Evolutionary conservation across 768 basidiomycete species (phyloP).

Genomic region (Lactarius evosmus): DNA sequence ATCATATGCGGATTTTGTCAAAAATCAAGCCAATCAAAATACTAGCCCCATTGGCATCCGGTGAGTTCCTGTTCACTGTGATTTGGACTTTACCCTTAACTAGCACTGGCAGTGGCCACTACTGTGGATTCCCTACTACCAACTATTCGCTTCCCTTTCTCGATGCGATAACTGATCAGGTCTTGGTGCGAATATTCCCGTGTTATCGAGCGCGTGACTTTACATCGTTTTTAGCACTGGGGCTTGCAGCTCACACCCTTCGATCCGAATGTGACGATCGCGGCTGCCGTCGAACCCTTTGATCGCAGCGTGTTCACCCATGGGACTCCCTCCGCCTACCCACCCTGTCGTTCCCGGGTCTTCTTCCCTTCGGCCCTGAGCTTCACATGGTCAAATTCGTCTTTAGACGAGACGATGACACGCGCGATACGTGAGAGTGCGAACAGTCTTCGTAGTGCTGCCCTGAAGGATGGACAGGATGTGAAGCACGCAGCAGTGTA

Average conservation of each 20-base stretch:
- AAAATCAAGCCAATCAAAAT: slow-evolving; percentile 34
- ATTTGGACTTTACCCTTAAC: not conserved
- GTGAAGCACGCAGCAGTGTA: no score
- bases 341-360: slow-evolving; percentile 29
- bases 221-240: slow-evolving; percentile 40
- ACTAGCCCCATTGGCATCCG: slow-evolving; percentile 29
- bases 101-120: slow-evolving; percentile 25
- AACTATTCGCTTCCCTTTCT: slow-evolving; percentile 37
- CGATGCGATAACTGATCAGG: slow-evolving; percentile 43
- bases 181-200: slow-evolving; percentile 29
- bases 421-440: not conserved
- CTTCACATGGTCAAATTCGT: not conserved
- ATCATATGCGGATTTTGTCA: slow-evolving; percentile 39
- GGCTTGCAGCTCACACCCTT: slow-evolving; percentile 35
- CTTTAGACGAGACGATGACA: not conserved
- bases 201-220: not conserved
- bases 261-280: slow-evolving; percentile 36
- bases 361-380: not conserved
- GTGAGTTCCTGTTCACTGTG: slow-evolving; percentile 8
- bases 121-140: slow-evolving; percentile 38
- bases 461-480: no score
- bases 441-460: no score
- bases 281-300: slow-evolving; percentile 49
- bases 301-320: slow-evolving; percentile 39
- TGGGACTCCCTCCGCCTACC: slow-evolving; percentile 43